phyloP scores from a whole-genome alignment of 331 rosid genomes.

The Cydonia oblonga region DNA sequence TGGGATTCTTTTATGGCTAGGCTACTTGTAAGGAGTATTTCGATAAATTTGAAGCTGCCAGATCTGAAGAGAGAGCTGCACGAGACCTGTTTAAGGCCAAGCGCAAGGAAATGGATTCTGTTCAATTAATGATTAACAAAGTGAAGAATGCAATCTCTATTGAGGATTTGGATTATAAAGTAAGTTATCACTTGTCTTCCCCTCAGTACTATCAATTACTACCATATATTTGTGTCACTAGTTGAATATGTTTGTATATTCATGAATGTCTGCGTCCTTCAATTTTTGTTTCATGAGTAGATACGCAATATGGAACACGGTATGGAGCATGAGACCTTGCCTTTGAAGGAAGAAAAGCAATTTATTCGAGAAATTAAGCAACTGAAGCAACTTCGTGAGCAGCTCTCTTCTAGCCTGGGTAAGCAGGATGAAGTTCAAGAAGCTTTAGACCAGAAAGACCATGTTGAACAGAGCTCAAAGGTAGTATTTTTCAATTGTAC shows the following conservation, averaged over 20 bases:
- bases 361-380: conserved; percentile 66
- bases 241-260: not conserved
- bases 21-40: conserved; percentile 32
- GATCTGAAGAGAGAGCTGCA: conserved; percentile 44
- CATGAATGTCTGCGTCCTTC: not conserved
- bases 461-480: conserved; percentile 50
- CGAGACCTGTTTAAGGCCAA: conserved; percentile 49
- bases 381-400: conserved; percentile 61
- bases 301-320: conserved; percentile 59
- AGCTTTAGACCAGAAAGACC: conserved; percentile 40
- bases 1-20: conserved; percentile 33
- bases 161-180: conserved; percentile 60
- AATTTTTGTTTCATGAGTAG: conserved; percentile 28
- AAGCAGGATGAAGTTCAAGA: conserved; percentile 51
- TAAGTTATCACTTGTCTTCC: conserved; percentile 16
- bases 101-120: conserved; percentile 65
- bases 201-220: not conserved
- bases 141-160: conserved; percentile 58
- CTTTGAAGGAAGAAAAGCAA: conserved; percentile 69
- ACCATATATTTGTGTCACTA: not conserved
- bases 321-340: conserved; percentile 73
- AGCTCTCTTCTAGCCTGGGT: conserved; percentile 40
- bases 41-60: conserved; percentile 40
- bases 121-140: conserved; percentile 43
- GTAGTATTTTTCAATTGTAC: conserved; percentile 19